A percentile compares a stretch with the other conserved stretches of the same genome.
Conservation (phyloP, 75 land plant genomes). For the Cryptomeria japonica region DNA sequence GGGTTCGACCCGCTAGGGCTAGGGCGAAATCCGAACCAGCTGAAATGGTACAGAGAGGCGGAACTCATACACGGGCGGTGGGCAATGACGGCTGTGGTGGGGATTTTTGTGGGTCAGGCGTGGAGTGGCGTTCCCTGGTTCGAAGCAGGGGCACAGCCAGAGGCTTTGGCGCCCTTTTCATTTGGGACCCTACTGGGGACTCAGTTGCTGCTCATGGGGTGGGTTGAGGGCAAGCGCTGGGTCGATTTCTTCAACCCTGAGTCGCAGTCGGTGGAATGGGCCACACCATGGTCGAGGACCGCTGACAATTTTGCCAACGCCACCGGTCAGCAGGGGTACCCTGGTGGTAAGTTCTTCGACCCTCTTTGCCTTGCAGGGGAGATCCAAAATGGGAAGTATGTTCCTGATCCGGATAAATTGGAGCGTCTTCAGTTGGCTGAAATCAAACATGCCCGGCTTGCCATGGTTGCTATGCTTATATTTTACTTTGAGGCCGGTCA, state of each 20-base stretch:
- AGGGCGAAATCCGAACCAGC: constrained; percentile 86
- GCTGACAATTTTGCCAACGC: constrained; percentile 90
- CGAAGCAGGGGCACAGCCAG: constrained; percentile 92
- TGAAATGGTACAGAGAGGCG: constrained; percentile 98
- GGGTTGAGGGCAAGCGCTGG: constrained; percentile 98
- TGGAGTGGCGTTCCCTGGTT: constrained; percentile 97
- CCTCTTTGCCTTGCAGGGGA: constrained; percentile 75
- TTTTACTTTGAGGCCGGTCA: constrained; percentile 99
- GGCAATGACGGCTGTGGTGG: constrained; percentile 97
- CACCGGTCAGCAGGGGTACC: constrained; percentile 96
- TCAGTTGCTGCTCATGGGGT: constrained; percentile 93
- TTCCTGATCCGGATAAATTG: constrained; percentile 76
- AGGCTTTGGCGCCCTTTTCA: constrained; percentile 91
- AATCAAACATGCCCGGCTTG: constrained; percentile 93
- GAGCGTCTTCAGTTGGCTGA: constrained; percentile 92
- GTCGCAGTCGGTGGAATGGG: constrained; percentile 95
- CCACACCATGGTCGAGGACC: constrained; percentile 94
- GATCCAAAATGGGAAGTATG: constrained; percentile 61
- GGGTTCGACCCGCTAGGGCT: constrained; percentile 96
- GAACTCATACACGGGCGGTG: constrained; percentile 99
- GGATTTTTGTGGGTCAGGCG: constrained; percentile 94
- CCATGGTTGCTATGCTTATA: constrained; percentile 97
- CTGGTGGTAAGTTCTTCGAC: constrained; percentile 97
- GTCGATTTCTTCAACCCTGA: constrained; percentile 90
- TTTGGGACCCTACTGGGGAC: constrained; percentile 91